Conservation (phyloP, 2,329 filamentous ascomycete genomes). For the Pestalotiopsis sp. region DNA sequence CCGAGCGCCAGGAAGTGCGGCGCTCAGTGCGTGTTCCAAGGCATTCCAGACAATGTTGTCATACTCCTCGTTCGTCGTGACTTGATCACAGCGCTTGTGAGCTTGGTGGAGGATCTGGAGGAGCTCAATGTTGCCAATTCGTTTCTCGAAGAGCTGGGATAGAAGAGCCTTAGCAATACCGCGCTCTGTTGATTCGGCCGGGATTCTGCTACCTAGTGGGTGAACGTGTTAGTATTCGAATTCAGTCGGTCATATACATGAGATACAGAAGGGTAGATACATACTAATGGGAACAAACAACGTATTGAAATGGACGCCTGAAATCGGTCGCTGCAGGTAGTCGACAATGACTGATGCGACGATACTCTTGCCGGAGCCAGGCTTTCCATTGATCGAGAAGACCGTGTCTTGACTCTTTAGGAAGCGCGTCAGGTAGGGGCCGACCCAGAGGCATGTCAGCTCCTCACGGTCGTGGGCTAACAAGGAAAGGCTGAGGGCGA, state of each 20-base stretch:
- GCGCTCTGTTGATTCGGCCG: slow-evolving; percentile 30
- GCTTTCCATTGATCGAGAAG: slow-evolving; percentile 26
- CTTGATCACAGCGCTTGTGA: slow-evolving; percentile 27
- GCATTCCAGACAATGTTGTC: slow-evolving; percentile 38
- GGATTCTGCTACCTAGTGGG: slow-evolving; percentile 31
- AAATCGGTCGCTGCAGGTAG: slow-evolving; percentile 38
- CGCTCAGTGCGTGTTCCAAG: slow-evolving; percentile 29
- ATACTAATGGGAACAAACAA: slow-evolving; percentile 36
- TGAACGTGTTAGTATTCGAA: neutral
- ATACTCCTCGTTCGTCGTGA: slow-evolving; percentile 28
- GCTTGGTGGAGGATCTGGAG: slow-evolving; percentile 36
- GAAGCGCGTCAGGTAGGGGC: slow-evolving; percentile 22
- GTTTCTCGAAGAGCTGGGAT: slow-evolving; percentile 37
- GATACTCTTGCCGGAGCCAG: slow-evolving; percentile 41
- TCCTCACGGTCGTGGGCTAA: slow-evolving; percentile 25
- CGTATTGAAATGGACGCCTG: slow-evolving; percentile 34
- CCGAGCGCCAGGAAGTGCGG: slow-evolving; percentile 31
- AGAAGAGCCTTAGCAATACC: slow-evolving; percentile 38
- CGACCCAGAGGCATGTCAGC: slow-evolving; percentile 26
- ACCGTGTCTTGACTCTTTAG: slow-evolving; percentile 18
- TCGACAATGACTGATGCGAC: slow-evolving; percentile 40
- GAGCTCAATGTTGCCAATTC: slow-evolving; percentile 40
- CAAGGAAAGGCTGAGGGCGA: slow-evolving; percentile 15
- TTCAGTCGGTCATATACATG: too few species aligned
- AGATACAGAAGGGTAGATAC: slow-evolving; percentile 22